A percentile compares a stretch with the other conserved stretches of the same genome.
phyloP scores from a whole-genome alignment of 2,329 filamentous ascomycete genomes.

The Lecanosticta acicola region DNA sequence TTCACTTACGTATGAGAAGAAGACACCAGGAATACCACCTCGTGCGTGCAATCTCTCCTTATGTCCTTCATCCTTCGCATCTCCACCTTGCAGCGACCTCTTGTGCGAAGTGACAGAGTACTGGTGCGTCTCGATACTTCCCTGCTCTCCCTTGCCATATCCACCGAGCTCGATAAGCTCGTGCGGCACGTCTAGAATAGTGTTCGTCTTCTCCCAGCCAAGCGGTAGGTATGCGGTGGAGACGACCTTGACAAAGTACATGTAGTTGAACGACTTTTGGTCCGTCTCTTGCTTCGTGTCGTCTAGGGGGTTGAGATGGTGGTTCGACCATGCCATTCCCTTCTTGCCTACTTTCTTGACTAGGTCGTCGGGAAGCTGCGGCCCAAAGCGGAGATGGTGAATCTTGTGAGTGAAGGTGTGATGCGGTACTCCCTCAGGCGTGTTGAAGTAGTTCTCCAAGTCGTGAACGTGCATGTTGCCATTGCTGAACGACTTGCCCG shows the following conservation, averaged over 20 bases:
- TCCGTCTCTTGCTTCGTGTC: constrained; percentile 67
- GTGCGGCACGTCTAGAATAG: constrained; percentile 32
- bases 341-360: constrained; percentile 57
- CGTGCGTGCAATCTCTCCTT: constrained; percentile 83
- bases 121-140: constrained; percentile 94
- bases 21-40: constrained; percentile 92
- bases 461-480: constrained; percentile 98
- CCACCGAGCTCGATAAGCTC: constrained; percentile 60
- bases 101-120: constrained; percentile 98
- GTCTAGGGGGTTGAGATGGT: constrained; percentile 90
- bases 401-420: constrained; percentile 89
- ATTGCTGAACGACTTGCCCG: constrained; percentile 90
- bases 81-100: constrained; percentile 75
- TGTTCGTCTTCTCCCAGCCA: constrained; percentile 66
- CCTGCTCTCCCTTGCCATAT: constrained; percentile 58
- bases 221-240: constrained; percentile 91
- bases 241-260: constrained; percentile 99
- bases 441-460: constrained; percentile 85
- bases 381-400: constrained; percentile 87
- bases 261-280: constrained; percentile 87
- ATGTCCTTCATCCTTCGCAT: constrained; percentile 80
- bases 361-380: constrained; percentile 73
- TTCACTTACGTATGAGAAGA: constrained; percentile 86
- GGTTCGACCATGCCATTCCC: constrained; percentile 68
- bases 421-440: constrained; percentile 46